These are phyloP conservation scores for Hypoxylon perforatum DNA, from an alignment of 495 filamentous ascomycete genomes.

Conservation along the genomic window DNA sequence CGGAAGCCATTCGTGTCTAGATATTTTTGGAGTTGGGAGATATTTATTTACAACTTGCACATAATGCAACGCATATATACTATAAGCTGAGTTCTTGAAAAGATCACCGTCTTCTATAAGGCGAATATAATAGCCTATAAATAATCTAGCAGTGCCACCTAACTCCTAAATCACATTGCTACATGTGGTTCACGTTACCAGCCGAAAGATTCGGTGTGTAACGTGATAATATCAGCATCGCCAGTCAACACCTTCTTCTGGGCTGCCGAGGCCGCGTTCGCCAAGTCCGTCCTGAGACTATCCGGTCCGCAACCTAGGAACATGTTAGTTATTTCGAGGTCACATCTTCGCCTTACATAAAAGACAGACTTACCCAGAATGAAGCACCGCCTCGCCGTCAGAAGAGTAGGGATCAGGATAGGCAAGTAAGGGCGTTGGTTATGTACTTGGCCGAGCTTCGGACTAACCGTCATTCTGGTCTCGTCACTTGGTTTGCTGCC, in stretches of 20 bases:
- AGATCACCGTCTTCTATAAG: too few relatives aligned
- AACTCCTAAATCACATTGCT: background rate
- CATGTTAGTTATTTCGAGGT: background rate
- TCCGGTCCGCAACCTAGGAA: conserved; percentile 71
- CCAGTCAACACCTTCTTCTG: conserved; percentile 70
- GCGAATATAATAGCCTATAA: too few relatives aligned
- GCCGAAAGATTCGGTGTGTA: conserved; percentile 73
- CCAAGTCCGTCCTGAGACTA: conserved; percentile 73
- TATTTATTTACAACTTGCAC: too few relatives aligned
- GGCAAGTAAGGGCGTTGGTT: conserved; percentile 30
- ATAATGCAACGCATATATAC: too few relatives aligned
- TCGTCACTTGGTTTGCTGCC: conserved; percentile 20
- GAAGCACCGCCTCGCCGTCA: conserved; percentile 23
- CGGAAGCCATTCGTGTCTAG: too few relatives aligned
- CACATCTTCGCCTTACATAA: background rate
- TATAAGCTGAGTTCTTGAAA: too few relatives aligned
- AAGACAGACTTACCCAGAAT: conserved; percentile 29
- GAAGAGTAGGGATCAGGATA: conserved; percentile 17
- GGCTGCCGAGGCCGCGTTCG: conserved; percentile 71
- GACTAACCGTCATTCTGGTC: conserved; percentile 12
- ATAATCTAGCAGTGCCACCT: too few relatives aligned
- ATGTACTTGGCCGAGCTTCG: conserved; percentile 30
- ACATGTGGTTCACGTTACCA: conserved; percentile 27
- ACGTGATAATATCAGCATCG: conserved; percentile 71
- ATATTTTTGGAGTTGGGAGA: too few relatives aligned